Conservation (phyloP, 257 asterid species). For the Scutellaria galericulata region DNA sequence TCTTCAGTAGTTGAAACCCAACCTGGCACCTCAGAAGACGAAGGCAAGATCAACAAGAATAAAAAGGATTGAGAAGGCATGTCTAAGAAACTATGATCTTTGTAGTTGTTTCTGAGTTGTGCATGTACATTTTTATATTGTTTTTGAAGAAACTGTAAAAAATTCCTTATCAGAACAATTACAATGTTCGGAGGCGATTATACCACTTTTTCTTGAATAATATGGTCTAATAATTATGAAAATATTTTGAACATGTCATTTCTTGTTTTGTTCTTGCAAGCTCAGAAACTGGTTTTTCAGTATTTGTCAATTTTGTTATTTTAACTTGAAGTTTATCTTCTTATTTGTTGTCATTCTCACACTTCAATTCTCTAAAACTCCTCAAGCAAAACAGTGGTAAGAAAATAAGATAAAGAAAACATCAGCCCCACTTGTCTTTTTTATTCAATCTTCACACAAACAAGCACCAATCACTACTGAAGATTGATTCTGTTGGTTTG, state of each 20-base stretch:
- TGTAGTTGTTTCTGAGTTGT: constrained; percentile 14
- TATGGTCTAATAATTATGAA: constrained; percentile 8
- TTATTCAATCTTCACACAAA: not conserved
- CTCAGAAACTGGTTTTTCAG: not conserved
- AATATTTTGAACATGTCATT: not conserved
- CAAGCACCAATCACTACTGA: constrained; percentile 5
- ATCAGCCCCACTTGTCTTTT: not conserved
- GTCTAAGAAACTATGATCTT: constrained; percentile 1
- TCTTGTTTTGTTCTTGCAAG: not conserved
- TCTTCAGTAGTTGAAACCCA: constrained; percentile 41
- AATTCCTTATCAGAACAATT: not conserved
- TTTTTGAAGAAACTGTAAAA: constrained; percentile 29
- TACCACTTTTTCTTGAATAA: constrained; percentile 27
- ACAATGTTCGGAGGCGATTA: not conserved
- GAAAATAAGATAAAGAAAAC: constrained; percentile 1
- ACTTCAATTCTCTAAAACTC: not conserved
- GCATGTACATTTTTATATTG: constrained; percentile 25
- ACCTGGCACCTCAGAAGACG: constrained; percentile 42
- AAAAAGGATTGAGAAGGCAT: constrained; percentile 31
- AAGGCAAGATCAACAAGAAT: constrained; percentile 32
- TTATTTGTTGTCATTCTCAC: not conserved
- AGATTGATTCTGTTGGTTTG: constrained; percentile 26
- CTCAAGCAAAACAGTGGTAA: not conserved
- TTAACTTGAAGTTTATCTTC: not conserved
- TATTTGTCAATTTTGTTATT: too few relatives aligned